A percentile compares a stretch with the other conserved stretches of the same genome.
Conservation (phyloP, 140 eudicot genomes). For the Oenanthe javanica region DNA sequence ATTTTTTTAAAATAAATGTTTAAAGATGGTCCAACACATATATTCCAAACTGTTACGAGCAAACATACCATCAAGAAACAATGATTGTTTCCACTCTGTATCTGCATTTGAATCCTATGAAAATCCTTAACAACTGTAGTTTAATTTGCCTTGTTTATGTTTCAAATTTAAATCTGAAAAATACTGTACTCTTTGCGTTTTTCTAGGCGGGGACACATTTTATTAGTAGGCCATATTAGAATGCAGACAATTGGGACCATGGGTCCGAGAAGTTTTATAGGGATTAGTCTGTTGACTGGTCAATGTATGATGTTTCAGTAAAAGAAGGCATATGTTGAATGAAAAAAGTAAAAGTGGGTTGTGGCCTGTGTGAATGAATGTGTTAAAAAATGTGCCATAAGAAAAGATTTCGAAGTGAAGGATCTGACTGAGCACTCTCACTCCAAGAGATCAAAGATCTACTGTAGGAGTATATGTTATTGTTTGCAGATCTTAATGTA, state of each 20-base stretch:
- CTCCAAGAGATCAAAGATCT: background rate
- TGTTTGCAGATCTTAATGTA: background rate
- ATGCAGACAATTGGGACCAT: conserved; percentile 12
- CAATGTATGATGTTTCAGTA: conserved; percentile 17
- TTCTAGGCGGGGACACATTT: background rate
- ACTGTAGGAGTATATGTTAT: background rate
- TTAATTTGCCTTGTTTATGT: background rate
- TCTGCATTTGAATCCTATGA: conserved; percentile 23
- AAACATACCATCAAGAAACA: conserved; percentile 13
- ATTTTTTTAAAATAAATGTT: too few species aligned
- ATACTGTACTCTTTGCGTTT: background rate
- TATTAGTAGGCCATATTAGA: conserved; percentile 3
- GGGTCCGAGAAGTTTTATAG: background rate
- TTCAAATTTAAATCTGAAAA: background rate
- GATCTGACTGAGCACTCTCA: background rate
- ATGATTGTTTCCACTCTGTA: conserved; percentile 24
- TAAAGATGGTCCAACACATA: conserved; percentile 10
- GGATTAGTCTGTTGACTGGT: conserved; percentile 29
- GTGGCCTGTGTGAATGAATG: background rate
- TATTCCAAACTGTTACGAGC: conserved; percentile 18
- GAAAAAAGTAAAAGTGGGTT: conserved; percentile 15
- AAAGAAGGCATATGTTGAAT: conserved; percentile 8
- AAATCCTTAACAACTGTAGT: conserved; percentile 4
- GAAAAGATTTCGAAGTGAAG: background rate
- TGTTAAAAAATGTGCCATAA: conserved; percentile 17